Evolutionary conservation across 306 rosid species (phyloP).

Genomic region (Macrotyloma uniflorum): DNA sequence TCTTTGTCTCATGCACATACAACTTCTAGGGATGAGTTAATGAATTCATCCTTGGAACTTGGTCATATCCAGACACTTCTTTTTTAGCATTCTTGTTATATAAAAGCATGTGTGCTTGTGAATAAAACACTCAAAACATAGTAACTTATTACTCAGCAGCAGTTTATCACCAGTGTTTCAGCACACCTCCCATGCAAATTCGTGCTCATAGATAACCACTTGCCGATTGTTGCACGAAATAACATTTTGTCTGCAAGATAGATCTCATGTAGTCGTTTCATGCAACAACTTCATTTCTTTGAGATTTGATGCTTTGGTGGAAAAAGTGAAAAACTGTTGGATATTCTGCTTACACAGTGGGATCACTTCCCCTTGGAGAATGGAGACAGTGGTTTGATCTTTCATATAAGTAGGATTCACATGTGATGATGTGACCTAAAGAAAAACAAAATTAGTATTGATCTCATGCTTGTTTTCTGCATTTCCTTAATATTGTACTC

Average conservation of each 20-base stretch:
- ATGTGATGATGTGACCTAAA: neutral
- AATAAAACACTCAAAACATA: neutral
- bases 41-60: neutral
- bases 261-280: neutral
- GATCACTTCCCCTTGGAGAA: neutral
- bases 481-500: neutral
- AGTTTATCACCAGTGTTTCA: neutral
- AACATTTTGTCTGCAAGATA: conserved; percentile 17
- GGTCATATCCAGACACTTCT: conserved; percentile 4
- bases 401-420: neutral
- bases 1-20: neutral
- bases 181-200: neutral
- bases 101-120: neutral
- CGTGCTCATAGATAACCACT: too few relatives aligned
- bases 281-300: neutral
- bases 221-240: too few relatives aligned
- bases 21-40: conserved; percentile 2
- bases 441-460: neutral
- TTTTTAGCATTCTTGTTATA: conserved; percentile 2
- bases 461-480: neutral
- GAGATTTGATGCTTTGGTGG: neutral
- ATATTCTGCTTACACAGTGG: neutral
- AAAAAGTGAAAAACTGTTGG: neutral
- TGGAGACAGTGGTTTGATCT: neutral
- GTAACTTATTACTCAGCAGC: neutral